Conservation (phyloP, 75 land plant genomes). For the Ceratopteris richardii region DNA sequence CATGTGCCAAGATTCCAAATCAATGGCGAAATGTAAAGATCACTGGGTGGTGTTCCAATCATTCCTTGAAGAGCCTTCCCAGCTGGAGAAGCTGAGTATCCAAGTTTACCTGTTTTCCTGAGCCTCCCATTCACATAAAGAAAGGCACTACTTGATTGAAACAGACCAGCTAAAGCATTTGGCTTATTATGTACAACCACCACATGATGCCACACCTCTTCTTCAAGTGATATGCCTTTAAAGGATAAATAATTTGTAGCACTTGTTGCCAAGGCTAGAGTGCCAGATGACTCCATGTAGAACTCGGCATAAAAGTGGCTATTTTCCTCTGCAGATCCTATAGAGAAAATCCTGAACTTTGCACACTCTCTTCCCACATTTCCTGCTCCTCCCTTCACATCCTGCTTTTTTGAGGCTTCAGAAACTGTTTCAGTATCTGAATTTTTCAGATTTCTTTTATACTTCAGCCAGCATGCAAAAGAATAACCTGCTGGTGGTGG, state of each 20-base stretch:
- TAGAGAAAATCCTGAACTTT: constrained; percentile 70
- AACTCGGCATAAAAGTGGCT: constrained; percentile 62
- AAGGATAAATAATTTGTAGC: constrained; percentile 60
- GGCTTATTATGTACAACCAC: constrained; percentile 95
- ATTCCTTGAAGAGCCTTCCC: constrained; percentile 84
- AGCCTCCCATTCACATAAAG: constrained; percentile 87
- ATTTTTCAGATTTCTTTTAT: constrained; percentile 35
- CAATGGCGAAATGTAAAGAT: constrained; percentile 45
- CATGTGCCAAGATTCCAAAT: constrained; percentile 80
- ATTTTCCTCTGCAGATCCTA: constrained; percentile 63
- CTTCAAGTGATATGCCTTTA: constrained; percentile 69
- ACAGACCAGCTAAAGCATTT: constrained; percentile 93
- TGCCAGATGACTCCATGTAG: constrained; percentile 70
- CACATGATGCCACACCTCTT: constrained; percentile 89
- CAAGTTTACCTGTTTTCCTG: constrained; percentile 88
- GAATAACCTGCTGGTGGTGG: constrained; percentile 99
- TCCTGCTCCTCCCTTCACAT: constrained; percentile 15
- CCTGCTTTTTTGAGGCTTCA: constrained; percentile 12
- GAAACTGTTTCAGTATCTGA: constrained; percentile 18
- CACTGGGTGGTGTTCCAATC: constrained; percentile 58
- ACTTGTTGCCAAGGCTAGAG: constrained; percentile 81
- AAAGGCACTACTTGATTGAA: constrained; percentile 89
- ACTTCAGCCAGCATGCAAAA: constrained; percentile 90
- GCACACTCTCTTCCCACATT: constrained; percentile 9
- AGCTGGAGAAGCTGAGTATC: constrained; percentile 77